Percentiles rank a stretch among this genome's conserved stretches.
phyloP scores from a whole-genome alignment of 163 green algal genomes.

The Prototheca cutis region DNA sequence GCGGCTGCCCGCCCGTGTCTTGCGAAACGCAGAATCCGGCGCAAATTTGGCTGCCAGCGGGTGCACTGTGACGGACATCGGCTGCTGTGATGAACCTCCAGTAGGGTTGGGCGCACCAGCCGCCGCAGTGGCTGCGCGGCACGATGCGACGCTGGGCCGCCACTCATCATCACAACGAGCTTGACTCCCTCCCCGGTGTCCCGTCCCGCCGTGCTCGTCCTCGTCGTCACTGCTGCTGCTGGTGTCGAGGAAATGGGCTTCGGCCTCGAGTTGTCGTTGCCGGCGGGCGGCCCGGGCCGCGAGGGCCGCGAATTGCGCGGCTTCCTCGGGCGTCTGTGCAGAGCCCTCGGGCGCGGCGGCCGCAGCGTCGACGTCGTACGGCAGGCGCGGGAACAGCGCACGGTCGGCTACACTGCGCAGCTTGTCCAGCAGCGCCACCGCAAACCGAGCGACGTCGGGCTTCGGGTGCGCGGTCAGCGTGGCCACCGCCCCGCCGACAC shows the following conservation, averaged over 20 bases:
- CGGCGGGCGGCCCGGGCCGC: not conserved
- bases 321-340: not conserved
- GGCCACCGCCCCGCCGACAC: not conserved
- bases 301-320: not conserved
- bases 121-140: no score
- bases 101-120: no score
- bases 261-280: not conserved
- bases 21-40: not conserved
- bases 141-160: not conserved
- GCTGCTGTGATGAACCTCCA: no score
- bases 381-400: not conserved
- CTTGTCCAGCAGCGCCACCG: not conserved
- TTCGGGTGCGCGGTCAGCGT: constrained; percentile 2
- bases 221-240: not conserved
- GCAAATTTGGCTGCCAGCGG: not conserved
- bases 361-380: not conserved
- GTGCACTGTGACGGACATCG: no score
- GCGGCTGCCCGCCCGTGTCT: not conserved
- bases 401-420: not conserved
- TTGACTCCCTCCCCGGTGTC: not conserved
- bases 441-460: not conserved
- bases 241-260: not conserved
- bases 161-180: not conserved
- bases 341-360: not conserved
- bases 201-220: not conserved